A percentile compares a stretch with the other conserved stretches of the same genome.
Conservation (phyloP, 2,329 filamentous ascomycete genomes). For the Pseudonectria buxi region DNA sequence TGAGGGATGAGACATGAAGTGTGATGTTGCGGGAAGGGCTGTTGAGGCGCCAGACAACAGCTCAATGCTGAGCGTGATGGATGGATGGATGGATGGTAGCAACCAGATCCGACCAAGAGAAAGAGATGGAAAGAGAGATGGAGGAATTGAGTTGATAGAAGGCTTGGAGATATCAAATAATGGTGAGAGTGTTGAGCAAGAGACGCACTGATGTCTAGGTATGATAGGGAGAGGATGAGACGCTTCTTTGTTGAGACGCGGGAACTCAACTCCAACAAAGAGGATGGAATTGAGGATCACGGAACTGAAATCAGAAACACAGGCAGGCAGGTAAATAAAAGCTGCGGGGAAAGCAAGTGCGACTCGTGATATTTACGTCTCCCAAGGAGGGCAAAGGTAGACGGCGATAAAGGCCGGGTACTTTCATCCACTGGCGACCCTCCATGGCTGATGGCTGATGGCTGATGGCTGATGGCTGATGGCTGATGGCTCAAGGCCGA, state of each 20-base stretch:
- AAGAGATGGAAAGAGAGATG: neutral
- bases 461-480: neutral
- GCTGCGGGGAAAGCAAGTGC: slow-evolving; percentile 3
- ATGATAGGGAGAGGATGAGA: neutral
- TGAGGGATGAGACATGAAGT: slow-evolving; percentile 3
- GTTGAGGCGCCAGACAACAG: slow-evolving; percentile 4
- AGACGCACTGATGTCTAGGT: neutral
- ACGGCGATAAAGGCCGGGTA: slow-evolving; percentile 6
- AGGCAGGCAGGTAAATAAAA: neutral
- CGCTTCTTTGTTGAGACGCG: too few relatives aligned
- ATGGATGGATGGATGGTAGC: neutral
- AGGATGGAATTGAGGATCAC: too few relatives aligned
- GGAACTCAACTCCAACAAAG: too few relatives aligned
- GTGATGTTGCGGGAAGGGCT: slow-evolving; percentile 11
- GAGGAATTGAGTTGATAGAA: neutral
- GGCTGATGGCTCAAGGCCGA: neutral
- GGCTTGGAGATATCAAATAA: slow-evolving; percentile 1
- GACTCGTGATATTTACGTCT: slow-evolving; percentile 19
- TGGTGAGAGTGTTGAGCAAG: slow-evolving; percentile 3
- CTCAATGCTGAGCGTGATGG: neutral
- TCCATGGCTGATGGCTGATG: slow-evolving; percentile 12
- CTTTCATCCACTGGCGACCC: slow-evolving; percentile 26
- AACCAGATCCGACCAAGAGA: neutral
- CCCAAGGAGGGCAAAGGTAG: neutral
- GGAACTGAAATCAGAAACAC: too few relatives aligned